A percentile compares a stretch with the other conserved stretches of the same genome.
These are phyloP conservation scores for Filobasidium uniguttulatum DNA, from an alignment of 1,284 basidiomycete species.

Conservation along the genomic window DNA sequence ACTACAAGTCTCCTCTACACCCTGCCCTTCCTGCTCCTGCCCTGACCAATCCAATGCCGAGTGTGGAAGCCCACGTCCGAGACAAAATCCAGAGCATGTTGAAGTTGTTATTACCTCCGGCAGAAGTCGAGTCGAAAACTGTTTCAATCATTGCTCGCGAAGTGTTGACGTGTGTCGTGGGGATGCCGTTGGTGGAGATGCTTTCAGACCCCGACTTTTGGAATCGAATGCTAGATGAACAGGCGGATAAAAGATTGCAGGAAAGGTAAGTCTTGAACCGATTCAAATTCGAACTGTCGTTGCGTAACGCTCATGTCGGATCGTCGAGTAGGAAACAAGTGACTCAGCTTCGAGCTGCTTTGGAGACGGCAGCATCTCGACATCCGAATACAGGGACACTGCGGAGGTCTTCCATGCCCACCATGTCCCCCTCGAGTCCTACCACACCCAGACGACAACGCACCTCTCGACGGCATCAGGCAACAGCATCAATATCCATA, in stretches of 20 bases:
- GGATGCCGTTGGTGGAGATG: constrained; percentile 82
- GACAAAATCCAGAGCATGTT: constrained; percentile 40
- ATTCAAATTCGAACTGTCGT: constrained; percentile 5
- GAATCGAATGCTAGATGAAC: constrained; percentile 71
- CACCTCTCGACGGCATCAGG: constrained; percentile 2
- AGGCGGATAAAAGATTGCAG: constrained; percentile 28
- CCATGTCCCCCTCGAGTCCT: neutral
- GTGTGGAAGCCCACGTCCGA: constrained; percentile 73
- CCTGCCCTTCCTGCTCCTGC: constrained; percentile 70
- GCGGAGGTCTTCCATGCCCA: neutral
- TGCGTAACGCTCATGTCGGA: too few species aligned
- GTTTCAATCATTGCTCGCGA: constrained; percentile 65
- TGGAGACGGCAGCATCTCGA: constrained; percentile 27
- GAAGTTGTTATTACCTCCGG: constrained; percentile 52
- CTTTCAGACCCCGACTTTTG: constrained; percentile 89
- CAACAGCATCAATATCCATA: constrained; percentile 20
- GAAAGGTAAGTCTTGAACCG: constrained; percentile 22
- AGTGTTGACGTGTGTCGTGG: constrained; percentile 62
- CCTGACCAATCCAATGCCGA: constrained; percentile 65
- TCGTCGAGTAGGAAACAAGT: constrained; percentile 43
- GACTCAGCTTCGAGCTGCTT: constrained; percentile 40
- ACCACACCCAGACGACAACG: neutral
- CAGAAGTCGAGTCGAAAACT: constrained; percentile 57
- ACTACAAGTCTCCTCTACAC: constrained; percentile 66
- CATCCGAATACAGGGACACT: neutral